Percentiles rank a stretch among this genome's conserved stretches.
These are phyloP conservation scores for Mariannaea sp. DNA, from an alignment of 2,329 filamentous ascomycete species.

Conservation along the genomic window DNA sequence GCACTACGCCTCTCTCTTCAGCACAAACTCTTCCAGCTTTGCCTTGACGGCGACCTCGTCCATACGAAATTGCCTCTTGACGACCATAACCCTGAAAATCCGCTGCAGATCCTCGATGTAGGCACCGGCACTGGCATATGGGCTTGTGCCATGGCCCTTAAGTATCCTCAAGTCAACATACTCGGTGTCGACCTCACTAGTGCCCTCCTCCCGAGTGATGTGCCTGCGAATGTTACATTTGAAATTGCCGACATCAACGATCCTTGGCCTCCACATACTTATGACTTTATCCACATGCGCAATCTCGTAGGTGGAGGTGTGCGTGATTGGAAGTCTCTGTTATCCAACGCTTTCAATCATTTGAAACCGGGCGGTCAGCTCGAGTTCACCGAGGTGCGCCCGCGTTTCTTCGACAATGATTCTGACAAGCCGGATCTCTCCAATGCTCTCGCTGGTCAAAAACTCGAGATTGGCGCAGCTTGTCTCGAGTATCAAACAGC, in stretches of 20 bases:
- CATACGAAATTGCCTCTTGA: constrained; percentile 41
- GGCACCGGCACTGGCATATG: constrained; percentile 50
- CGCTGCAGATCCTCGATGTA: constrained; percentile 46
- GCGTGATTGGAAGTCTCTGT: constrained; percentile 46
- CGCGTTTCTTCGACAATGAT: constrained; percentile 48
- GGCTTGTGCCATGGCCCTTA: constrained; percentile 49
- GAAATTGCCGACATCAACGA: constrained; percentile 62
- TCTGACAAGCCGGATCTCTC: constrained; percentile 27
- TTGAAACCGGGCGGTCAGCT: constrained; percentile 51
- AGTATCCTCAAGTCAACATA: constrained; percentile 46
- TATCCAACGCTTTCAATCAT: constrained; percentile 45
- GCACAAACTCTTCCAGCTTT: constrained; percentile 44
- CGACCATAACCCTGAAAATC: constrained; percentile 24
- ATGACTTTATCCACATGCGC: constrained; percentile 51
- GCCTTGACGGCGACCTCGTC: constrained; percentile 41
- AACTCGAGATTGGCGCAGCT: constrained; percentile 31
- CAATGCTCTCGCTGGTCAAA: constrained; percentile 16
- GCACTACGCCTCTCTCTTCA: constrained; percentile 40
- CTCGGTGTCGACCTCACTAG: constrained; percentile 49
- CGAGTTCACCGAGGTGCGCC: constrained; percentile 50
- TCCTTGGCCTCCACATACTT: constrained; percentile 43
- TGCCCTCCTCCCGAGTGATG: constrained; percentile 47
- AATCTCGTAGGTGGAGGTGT: constrained; percentile 52
- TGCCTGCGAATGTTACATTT: constrained; percentile 65
- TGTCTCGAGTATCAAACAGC: constrained; percentile 44